Evolutionary conservation across 2,329 filamentous ascomycete genomes (phyloP).

Genomic region (Phialophora chinensis): DNA sequence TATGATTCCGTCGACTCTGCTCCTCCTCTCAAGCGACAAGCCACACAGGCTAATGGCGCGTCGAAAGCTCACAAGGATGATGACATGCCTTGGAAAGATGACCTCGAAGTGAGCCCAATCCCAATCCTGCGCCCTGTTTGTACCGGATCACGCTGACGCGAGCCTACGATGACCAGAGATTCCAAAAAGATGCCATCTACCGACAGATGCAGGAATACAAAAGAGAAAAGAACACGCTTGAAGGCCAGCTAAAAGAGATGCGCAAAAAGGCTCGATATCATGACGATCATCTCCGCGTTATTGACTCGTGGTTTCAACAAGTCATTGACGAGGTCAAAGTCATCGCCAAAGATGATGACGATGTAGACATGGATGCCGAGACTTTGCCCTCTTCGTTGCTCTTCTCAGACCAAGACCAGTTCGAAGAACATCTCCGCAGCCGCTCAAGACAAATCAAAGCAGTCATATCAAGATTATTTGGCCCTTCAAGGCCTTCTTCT

Average conservation of each 20-base stretch:
- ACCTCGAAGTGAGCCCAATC: conserved; percentile 71
- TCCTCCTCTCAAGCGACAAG: conserved; percentile 89
- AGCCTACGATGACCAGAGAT: conserved; percentile 64
- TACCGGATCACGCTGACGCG: conserved; percentile 17
- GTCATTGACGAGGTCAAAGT: conserved; percentile 63
- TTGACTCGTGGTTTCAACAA: conserved; percentile 95
- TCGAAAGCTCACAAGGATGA: conserved; percentile 66
- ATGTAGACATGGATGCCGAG: conserved; percentile 41
- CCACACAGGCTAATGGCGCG: conserved; percentile 73
- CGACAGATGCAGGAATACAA: conserved; percentile 99
- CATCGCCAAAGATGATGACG: conserved; percentile 34
- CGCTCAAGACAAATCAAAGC: conserved; percentile 78
- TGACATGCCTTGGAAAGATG: conserved; percentile 73
- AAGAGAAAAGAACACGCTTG: conserved; percentile 81
- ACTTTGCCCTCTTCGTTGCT: conserved; percentile 61
- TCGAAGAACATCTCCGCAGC: conserved; percentile 78
- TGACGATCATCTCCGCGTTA: conserved; percentile 87
- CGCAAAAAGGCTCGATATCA: conserved; percentile 79
- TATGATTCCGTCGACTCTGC: conserved; percentile 80
- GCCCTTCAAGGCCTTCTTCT: conserved; percentile 52
- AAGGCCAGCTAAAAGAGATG: conserved; percentile 79
- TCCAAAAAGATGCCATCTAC: conserved; percentile 94
- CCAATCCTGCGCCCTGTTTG: conserved; percentile 3
- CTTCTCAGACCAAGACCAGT: conserved; percentile 63
- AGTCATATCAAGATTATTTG: conserved; percentile 73